These are phyloP conservation scores for Mycena rosella DNA, from an alignment of 768 basidiomycete genomes.

Conservation along the genomic window DNA sequence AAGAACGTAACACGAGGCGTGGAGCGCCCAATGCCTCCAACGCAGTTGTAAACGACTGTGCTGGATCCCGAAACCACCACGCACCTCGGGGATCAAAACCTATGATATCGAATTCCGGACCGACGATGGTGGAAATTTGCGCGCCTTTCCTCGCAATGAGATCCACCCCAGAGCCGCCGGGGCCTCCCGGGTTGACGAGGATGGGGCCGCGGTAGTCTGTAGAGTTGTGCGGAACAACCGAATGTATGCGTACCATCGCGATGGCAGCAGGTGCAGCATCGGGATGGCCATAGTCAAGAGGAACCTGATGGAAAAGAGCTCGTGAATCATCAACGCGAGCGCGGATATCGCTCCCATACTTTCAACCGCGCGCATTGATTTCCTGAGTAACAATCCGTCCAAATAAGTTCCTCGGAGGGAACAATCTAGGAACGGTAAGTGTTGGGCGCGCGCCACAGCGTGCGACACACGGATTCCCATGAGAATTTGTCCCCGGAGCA, in stretches of 20 bases:
- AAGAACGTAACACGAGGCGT: slow-evolving; percentile 30
- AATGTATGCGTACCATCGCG: no score
- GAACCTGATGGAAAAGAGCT: no score
- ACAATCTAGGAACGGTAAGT: not conserved
- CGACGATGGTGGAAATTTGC: slow-evolving; percentile 27
- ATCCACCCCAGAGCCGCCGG: slow-evolving; percentile 38
- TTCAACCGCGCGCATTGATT: not conserved
- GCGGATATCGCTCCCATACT: no score
- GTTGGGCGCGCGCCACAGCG: no score
- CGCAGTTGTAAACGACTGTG: not conserved
- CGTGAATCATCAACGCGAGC: no score
- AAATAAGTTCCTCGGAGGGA: slow-evolving; percentile 20
- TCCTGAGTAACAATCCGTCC: slow-evolving; percentile 14
- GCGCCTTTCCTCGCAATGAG: not conserved
- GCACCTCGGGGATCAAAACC: slow-evolving; percentile 43
- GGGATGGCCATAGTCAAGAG: no score
- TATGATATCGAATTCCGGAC: slow-evolving; percentile 38
- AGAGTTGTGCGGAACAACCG: no score
- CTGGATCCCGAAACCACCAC: not conserved
- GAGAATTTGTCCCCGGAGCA: not conserved
- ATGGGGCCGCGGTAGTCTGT: slow-evolving; percentile 37
- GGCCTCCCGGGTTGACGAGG: slow-evolving; percentile 39
- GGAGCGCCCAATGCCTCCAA: slow-evolving; percentile 24
- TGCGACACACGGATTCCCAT: not conserved
- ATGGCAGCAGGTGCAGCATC: no score